These are phyloP conservation scores for Alloteropsis semialata DNA, from an alignment of 176 grass and related monocot species.

Conservation along the genomic window DNA sequence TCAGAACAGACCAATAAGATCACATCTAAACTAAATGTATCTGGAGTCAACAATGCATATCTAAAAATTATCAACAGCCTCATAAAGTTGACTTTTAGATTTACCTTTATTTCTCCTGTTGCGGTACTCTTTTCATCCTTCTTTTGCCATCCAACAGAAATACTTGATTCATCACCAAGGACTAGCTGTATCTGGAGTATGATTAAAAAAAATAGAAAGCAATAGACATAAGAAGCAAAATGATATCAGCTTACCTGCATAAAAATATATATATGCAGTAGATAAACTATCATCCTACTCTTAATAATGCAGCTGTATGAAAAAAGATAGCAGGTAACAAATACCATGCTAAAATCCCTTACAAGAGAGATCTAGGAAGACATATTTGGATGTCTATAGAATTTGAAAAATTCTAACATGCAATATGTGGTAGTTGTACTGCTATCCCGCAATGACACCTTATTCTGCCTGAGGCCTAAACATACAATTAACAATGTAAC, in stretches of 20 bases:
- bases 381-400: neutral
- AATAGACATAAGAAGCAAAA: conserved; percentile 8
- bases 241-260: neutral
- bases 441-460: conserved; percentile 3
- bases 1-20: conserved; percentile 11
- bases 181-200: conserved; percentile 89
- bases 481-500: neutral
- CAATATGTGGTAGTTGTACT: neutral
- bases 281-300: neutral
- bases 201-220: conserved; percentile 14
- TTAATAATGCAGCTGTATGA: neutral
- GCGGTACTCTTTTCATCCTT: conserved; percentile 88
- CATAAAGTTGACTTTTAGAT: conserved; percentile 11
- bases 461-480: neutral
- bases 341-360: neutral
- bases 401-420: conserved; percentile 6
- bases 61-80: neutral
- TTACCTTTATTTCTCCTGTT: conserved; percentile 89
- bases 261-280: conserved; percentile 11
- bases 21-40: neutral
- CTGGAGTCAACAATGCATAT: neutral
- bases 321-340: conserved; percentile 13
- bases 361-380: neutral
- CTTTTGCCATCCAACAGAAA: conserved; percentile 94
- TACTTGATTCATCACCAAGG: conserved; percentile 76